Conservation (phyloP, 371 early-diverging fungal genomes). For the Mucor circinelloides region DNA sequence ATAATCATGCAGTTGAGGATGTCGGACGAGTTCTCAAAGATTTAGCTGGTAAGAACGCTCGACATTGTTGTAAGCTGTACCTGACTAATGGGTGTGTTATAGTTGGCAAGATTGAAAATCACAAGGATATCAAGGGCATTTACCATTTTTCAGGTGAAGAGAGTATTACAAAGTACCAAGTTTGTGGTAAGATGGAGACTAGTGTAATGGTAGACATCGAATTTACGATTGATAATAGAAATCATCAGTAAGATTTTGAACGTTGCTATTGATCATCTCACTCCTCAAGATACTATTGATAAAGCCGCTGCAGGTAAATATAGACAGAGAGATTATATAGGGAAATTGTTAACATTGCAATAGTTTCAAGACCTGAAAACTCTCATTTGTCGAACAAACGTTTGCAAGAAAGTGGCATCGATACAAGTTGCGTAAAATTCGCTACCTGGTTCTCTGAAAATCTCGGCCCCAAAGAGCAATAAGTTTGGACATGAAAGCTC, state of each 20-base stretch:
- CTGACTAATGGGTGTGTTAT: background rate
- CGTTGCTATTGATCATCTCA: slow-evolving; percentile 55
- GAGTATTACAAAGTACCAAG: slow-evolving; percentile 76
- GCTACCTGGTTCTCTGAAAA: slow-evolving; percentile 57
- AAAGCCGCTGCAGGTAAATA: slow-evolving; percentile 42
- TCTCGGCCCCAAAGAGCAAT: background rate
- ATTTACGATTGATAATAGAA: slow-evolving; percentile 26
- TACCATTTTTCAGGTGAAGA: slow-evolving; percentile 74
- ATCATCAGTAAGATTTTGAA: slow-evolving; percentile 54
- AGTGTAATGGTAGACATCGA: background rate
- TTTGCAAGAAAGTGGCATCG: slow-evolving; percentile 56
- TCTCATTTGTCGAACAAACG: slow-evolving; percentile 64
- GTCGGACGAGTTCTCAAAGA: slow-evolving; percentile 70
- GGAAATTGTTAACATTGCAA: slow-evolving; percentile 13
- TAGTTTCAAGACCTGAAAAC: slow-evolving; percentile 62
- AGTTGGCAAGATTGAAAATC: slow-evolving; percentile 46
- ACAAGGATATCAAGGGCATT: slow-evolving; percentile 57
- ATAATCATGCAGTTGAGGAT: slow-evolving; percentile 54
- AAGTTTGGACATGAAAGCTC: background rate
- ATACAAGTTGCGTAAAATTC: slow-evolving; percentile 54
- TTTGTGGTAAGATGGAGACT: slow-evolving; percentile 60
- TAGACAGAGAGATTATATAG: background rate
- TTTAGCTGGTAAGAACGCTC: slow-evolving; percentile 43
- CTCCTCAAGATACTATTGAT: slow-evolving; percentile 40
- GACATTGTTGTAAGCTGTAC: background rate